phyloP scores from a whole-genome alignment of 352 stramenopile genomes.

The Pythium sukuiense region DNA sequence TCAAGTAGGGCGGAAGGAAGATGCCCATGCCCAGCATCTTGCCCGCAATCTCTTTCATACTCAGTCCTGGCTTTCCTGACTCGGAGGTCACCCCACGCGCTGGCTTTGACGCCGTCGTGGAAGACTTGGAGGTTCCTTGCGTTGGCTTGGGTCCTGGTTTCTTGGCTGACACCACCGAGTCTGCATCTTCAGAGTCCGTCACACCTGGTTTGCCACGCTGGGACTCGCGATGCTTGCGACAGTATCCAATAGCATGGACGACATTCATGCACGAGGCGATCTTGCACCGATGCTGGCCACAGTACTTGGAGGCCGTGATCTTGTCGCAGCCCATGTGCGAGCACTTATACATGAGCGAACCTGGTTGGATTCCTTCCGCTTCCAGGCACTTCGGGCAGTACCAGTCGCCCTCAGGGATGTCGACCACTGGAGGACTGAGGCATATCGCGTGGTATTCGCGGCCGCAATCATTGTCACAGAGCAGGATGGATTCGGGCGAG shows the following conservation, averaged over 20 bases:
- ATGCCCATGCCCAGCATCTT: slow-evolving; percentile 34
- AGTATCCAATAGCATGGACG: slow-evolving; percentile 31
- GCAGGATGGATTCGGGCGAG: slow-evolving; percentile 38
- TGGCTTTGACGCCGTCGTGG: background rate
- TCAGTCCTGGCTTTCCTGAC: slow-evolving; percentile 3
- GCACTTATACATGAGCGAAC: slow-evolving; percentile 35
- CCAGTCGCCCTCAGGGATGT: slow-evolving; percentile 50
- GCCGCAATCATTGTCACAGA: slow-evolving; percentile 59
- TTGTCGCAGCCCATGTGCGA: slow-evolving; percentile 36
- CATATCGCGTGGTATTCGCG: slow-evolving; percentile 57
- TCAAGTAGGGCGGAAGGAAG: slow-evolving; percentile 23
- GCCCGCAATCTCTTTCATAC: slow-evolving; percentile 20
- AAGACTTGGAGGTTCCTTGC: background rate
- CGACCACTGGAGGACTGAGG: slow-evolving; percentile 40
- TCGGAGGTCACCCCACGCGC: background rate
- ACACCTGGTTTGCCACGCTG: background rate
- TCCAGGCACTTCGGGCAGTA: slow-evolving; percentile 43
- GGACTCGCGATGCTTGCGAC: slow-evolving; percentile 19
- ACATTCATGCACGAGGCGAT: slow-evolving; percentile 34
- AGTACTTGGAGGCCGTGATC: slow-evolving; percentile 44
- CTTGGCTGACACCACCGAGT: background rate
- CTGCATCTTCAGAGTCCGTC: background rate
- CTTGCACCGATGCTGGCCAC: slow-evolving; percentile 36
- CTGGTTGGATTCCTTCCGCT: slow-evolving; percentile 27
- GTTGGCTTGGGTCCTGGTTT: background rate